Conservation (phyloP, 768 basidiomycete genomes). For the Agrocybe praecox region DNA sequence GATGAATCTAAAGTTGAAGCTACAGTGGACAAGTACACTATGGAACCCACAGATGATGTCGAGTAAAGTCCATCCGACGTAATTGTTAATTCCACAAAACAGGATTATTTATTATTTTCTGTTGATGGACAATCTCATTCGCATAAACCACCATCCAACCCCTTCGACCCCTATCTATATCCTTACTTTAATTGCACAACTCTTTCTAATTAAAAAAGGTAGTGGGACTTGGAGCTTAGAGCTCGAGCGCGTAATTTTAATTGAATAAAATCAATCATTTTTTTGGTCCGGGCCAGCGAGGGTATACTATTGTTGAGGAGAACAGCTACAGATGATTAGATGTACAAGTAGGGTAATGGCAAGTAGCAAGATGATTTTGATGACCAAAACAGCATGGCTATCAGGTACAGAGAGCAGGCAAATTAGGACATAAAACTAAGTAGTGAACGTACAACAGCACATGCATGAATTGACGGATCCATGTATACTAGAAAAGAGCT, state of each 20-base stretch:
- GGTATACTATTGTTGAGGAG: background rate
- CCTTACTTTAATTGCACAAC: too few relatives aligned
- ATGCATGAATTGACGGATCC: background rate
- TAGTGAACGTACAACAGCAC: background rate
- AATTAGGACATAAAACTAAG: background rate
- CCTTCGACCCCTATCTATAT: too few relatives aligned
- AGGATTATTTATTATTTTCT: too few relatives aligned
- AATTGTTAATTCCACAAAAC: too few relatives aligned
- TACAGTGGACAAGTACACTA: slow-evolving; percentile 23
- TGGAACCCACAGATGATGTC: slow-evolving; percentile 5
- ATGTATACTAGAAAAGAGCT: background rate
- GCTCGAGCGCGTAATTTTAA: too few relatives aligned
- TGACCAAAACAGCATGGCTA: background rate
- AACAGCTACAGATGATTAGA: slow-evolving; percentile 10
- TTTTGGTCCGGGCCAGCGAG: background rate
- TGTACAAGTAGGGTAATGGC: slow-evolving; percentile 17
- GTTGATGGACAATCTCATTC: too few relatives aligned
- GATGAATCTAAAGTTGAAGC: slow-evolving; percentile 56
- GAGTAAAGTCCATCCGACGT: too few relatives aligned
- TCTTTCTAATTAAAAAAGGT: too few relatives aligned
- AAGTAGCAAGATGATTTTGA: background rate
- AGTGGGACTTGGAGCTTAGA: too few relatives aligned
- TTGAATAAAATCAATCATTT: background rate
- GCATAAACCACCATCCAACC: too few relatives aligned
- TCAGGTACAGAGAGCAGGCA: background rate